Conservation (phyloP, 164 flowering plant species). For the Paratinospora sagittata region DNA sequence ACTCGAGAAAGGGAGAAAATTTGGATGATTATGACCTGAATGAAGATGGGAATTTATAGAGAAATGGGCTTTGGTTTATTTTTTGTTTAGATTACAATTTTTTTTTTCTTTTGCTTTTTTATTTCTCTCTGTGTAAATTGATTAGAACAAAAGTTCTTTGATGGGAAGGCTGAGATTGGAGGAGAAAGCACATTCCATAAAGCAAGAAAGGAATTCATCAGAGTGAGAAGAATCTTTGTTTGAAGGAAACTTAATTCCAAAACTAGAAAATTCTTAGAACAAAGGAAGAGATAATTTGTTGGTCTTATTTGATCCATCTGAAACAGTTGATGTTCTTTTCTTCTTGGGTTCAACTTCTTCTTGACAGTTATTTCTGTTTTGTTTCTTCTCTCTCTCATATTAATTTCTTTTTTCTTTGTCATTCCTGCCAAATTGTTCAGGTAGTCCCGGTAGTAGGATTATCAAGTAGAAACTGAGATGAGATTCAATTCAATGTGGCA, state of each 20-base stretch:
- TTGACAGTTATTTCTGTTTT: constrained; percentile 6
- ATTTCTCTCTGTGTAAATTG: neutral
- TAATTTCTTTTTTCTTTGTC: no score
- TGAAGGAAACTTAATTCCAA: no score
- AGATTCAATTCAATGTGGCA: neutral
- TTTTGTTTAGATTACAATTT: neutral
- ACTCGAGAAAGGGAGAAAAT: neutral
- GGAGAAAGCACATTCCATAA: constrained; percentile 33
- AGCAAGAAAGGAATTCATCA: constrained; percentile 32
- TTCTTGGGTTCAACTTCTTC: constrained; percentile 14
- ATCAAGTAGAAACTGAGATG: neutral
- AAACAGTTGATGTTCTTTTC: constrained; percentile 15
- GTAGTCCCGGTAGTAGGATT: neutral
- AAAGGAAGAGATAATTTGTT: neutral
- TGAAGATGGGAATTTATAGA: constrained; percentile 13
- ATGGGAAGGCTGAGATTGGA: constrained; percentile 11
- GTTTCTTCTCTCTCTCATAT: neutral
- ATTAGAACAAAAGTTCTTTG: constrained; percentile 2
- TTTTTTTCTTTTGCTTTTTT: neutral
- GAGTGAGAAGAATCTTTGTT: no score
- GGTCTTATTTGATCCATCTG: neutral
- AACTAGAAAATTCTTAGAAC: constrained; percentile 1
- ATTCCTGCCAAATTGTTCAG: no score
- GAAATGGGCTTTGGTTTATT: neutral
- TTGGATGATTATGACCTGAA: neutral